Evolutionary conservation across 1,139 yeast species (phyloP), one percentile per base, ranked within the genome.

Genomic region (Petasospora rhodanensis): DNA sequence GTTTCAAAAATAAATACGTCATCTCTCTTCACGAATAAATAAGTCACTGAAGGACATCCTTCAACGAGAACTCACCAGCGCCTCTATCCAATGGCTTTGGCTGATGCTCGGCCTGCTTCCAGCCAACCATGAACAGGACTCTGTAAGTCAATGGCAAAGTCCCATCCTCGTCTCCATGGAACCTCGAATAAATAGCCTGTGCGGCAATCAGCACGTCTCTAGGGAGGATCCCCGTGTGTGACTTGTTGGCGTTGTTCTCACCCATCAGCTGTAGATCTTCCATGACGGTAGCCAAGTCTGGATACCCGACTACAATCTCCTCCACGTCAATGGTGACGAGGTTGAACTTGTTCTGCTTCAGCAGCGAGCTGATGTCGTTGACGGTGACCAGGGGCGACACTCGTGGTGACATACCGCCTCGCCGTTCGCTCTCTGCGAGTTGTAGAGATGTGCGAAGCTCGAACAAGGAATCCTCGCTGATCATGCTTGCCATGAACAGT

Each of bases 301-400:
- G 95, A 48, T 79, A 85, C n/a, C 82, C 83, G 8, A 85, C 87
- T 6, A 82, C 73, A 19, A 85, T 73, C 51, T 85, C 95, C 51
- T 85, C 95, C 5, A 85, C 81, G 54, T 85, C 95, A 24, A 85
- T 78, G 0, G 95, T 85, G 34, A 85, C 67, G 68, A 85, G 71
- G 46, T 76, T 79, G 62, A 81, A 85, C 16, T 87, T 85, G 1
- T 91, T 89, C 40, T 76, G 68, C 52, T 76, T 84, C 58, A 85
- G 60, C 24, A 85, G 61, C 9, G 76, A 68, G 1, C 93, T 93
- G 41, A 84, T 73, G 53, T 85, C 95, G 38, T 79, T 73, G 31
- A 84, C 75, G 34, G 80, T 85, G 3, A 85, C 89, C 47, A 85
- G 66, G 0, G 95, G 95, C 3, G 91, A 79, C 4, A 85, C 73